These are phyloP conservation scores for Blastobotrys parvus DNA, from an alignment of 805 yeast genomes.

Conservation along the genomic window DNA sequence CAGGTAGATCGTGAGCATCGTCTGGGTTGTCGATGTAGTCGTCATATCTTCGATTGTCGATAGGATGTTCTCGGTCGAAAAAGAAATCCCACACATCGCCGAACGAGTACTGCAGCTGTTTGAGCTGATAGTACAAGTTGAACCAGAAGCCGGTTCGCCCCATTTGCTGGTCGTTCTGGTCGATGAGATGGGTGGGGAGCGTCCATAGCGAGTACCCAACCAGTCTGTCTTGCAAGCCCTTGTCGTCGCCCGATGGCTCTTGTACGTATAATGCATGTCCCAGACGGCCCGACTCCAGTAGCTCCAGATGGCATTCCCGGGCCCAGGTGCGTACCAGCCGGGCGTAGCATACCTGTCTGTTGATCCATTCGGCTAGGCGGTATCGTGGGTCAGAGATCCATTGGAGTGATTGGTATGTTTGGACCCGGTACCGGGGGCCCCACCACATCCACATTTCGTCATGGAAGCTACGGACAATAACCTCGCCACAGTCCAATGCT, in stretches of 20 bases:
- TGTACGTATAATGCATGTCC: neutral
- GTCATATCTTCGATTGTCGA: neutral
- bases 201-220: neutral
- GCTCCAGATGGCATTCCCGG: neutral
- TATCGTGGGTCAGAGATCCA: neutral
- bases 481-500: neutral
- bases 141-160: neutral
- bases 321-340: neutral
- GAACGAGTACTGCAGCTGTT: neutral
- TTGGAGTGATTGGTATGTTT: neutral
- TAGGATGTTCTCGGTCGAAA: neutral
- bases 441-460: conserved; percentile 1
- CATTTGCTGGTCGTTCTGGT: neutral
- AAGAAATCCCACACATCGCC: neutral
- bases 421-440: neutral
- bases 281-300: neutral
- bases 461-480: neutral
- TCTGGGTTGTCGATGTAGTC: neutral
- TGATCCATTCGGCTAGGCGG: neutral
- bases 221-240: neutral
- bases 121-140: neutral
- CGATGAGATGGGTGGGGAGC: neutral
- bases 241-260: too few relatives aligned
- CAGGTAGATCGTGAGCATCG: neutral
- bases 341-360: neutral